Conservation (phyloP, 2,329 filamentous ascomycete species). For the Aspergillus fumigatiaffinis region DNA sequence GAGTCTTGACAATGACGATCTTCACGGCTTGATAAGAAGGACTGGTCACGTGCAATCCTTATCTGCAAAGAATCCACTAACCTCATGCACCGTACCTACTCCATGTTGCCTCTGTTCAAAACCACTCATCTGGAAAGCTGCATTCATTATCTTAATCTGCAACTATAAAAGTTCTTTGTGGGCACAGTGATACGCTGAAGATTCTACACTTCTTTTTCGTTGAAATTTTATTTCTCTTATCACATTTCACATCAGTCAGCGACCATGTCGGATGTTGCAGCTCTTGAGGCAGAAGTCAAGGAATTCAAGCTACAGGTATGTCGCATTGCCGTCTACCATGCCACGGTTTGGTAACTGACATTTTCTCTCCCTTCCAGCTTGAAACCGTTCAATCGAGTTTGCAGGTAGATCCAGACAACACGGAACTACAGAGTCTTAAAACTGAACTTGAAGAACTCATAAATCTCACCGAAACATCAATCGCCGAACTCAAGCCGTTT, state of each 20-base stretch:
- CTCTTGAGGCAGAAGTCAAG: constrained; percentile 50
- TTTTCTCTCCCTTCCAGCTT: constrained; percentile 51
- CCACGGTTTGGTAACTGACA: constrained; percentile 4
- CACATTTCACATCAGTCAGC: background rate
- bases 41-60: background rate
- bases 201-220: background rate
- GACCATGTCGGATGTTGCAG: constrained; percentile 42
- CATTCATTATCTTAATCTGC: background rate
- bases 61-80: background rate
- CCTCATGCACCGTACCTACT: too few species aligned
- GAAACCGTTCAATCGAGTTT: constrained; percentile 73
- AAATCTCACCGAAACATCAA: constrained; percentile 70
- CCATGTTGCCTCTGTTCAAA: background rate
- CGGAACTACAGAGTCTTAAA: constrained; percentile 71
- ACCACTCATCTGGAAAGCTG: background rate
- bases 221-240: background rate
- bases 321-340: background rate
- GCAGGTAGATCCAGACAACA: constrained; percentile 74
- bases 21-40: background rate
- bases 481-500: constrained; percentile 71
- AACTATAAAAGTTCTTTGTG: background rate
- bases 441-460: constrained; percentile 80
- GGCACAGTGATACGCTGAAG: background rate
- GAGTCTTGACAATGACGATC: background rate
- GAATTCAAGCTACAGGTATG: constrained; percentile 58